Conservation (phyloP, 1,284 basidiomycete genomes). For the Ceraceosorus bombacis region DNA sequence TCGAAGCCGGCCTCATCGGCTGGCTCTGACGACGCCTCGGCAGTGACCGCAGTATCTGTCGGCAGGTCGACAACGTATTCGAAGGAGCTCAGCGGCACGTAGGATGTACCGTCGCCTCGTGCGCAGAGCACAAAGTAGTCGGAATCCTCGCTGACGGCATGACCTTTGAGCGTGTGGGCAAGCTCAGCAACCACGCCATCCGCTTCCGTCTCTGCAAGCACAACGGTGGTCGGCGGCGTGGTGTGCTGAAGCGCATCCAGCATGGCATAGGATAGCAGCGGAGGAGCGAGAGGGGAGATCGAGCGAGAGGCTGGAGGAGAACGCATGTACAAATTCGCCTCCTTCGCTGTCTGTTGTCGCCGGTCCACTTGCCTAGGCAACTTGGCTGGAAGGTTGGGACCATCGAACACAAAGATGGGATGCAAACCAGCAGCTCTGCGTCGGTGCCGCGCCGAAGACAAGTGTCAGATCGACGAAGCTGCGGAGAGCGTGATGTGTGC, state of each 20-base stretch:
- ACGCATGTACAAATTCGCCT: conserved; percentile 30
- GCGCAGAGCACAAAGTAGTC: conserved; percentile 41
- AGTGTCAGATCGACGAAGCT: not conserved
- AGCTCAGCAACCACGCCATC: conserved; percentile 33
- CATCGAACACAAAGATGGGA: conserved; percentile 39
- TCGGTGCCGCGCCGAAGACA: conserved; percentile 12
- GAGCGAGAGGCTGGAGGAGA: conserved; percentile 17
- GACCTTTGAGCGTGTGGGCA: conserved; percentile 21
- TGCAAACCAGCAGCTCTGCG: conserved; percentile 20
- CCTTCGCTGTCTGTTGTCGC: conserved; percentile 12
- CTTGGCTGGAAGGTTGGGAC: conserved; percentile 29
- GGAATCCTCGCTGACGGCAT: conserved; percentile 34
- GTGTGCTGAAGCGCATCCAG: conserved; percentile 9
- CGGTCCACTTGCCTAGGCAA: conserved; percentile 21
- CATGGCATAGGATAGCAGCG: conserved; percentile 18
- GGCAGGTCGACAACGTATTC: conserved; percentile 22
- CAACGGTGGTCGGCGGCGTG: not conserved
- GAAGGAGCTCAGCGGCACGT: conserved; percentile 31
- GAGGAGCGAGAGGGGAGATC: conserved; percentile 22
- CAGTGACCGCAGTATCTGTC: conserved; percentile 4
- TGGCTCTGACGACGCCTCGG: not conserved
- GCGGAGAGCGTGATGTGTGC: no score
- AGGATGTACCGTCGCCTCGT: conserved; percentile 24
- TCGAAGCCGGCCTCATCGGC: conserved; percentile 34
- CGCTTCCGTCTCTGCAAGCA: conserved; percentile 32